Evolutionary conservation across 1,284 basidiomycete species (phyloP), one percentile per base, ranked within the genome.

Genomic region (Apiotrichum porosum): DNA sequence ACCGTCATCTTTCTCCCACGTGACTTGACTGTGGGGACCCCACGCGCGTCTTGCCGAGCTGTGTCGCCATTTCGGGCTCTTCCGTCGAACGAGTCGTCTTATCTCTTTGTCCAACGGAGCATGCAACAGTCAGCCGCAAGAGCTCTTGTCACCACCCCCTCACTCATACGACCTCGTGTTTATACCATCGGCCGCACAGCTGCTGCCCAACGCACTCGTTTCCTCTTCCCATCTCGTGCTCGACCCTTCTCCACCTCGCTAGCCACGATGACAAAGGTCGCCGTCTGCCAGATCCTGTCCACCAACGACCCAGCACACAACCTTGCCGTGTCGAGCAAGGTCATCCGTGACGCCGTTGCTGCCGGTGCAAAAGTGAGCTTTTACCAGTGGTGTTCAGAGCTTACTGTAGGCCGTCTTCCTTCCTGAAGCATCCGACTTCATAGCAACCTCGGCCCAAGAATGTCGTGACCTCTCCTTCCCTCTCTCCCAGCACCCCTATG

Each of bases 341-440:
- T 78, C n/a, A 65, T 79, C 31, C 56, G 64, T 6, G 52, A 67
- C 9, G 76, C 77, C 0, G 72, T 69, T 0, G 38, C 42, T 3
- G 69, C 68, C 0, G 74, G 74, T 0, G 76, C 76, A 3, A 66
- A 66, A 45, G 70, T 75, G 31, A 54, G 64, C 44, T 24, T 12
- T 18, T 14, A n/a, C n/a, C n/a, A 9, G 12, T 18, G 18, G 2
- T 21, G 4, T 15, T 19, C 23, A 12, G 2, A 28, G 30, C 41
- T 48, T 3, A 42, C 17, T 1, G 6, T 46, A 71, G 68, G 68
- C 67, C 13, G 58, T 76, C 44, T 77, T 74, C 50, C 62, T 79
- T 6, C 77, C 77, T 17, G 77, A 79, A 63, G 75, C 78, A 0
- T 66, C 75, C 19, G 78, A 79, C 56, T 79, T 78, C 41, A 78